Conservation (phyloP, 495 filamentous ascomycete species). For the Tuber calosporum region DNA sequence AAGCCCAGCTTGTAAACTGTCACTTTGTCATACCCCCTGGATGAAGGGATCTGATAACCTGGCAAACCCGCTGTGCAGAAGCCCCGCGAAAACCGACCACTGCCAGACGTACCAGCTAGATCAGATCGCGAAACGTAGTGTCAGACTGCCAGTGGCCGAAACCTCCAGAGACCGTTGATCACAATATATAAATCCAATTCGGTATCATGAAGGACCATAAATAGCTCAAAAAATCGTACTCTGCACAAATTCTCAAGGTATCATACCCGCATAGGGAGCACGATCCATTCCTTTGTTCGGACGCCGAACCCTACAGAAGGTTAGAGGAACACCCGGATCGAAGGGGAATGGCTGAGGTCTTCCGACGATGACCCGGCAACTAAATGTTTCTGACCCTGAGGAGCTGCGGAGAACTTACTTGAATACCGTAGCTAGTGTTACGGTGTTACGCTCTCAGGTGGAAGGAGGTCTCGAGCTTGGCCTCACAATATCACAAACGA, state of each 20-base stretch:
- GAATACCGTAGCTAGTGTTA: too few relatives aligned
- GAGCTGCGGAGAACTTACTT: too few relatives aligned
- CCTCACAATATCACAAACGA: too few relatives aligned
- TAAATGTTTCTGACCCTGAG: too few relatives aligned
- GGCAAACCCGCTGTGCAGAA: not conserved
- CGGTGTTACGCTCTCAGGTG: too few relatives aligned
- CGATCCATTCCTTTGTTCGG: not conserved
- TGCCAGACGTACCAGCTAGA: not conserved
- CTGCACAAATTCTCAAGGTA: not conserved
- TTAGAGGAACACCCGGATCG: too few relatives aligned
- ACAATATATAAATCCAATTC: not conserved
- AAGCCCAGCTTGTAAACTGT: not conserved
- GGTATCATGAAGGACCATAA: not conserved
- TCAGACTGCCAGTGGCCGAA: not conserved
- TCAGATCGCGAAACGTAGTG: not conserved
- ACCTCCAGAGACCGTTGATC: not conserved
- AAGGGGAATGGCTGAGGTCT: too few relatives aligned
- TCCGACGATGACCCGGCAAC: too few relatives aligned
- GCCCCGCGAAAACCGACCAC: not conserved
- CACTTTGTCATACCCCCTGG: not conserved
- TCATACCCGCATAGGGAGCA: not conserved
- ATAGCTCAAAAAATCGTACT: not conserved
- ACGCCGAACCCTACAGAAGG: too few relatives aligned
- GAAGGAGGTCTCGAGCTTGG: too few relatives aligned
- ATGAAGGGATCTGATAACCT: not conserved